Conservation (phyloP, 257 asterid genomes). For the Solanum clarkiae region DNA sequence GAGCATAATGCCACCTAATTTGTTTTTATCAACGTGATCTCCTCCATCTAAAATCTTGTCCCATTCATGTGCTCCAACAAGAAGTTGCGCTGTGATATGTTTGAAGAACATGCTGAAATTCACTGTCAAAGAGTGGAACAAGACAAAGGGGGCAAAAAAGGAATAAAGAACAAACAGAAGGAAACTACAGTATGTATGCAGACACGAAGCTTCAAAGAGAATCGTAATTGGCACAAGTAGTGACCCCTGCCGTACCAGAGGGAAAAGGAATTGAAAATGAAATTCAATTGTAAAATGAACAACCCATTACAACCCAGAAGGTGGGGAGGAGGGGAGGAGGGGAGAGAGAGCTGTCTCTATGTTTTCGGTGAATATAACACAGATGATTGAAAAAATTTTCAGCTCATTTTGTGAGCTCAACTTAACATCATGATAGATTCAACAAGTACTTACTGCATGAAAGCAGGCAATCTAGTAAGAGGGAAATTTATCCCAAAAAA, state of each 20-base stretch:
- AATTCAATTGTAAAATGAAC: background rate
- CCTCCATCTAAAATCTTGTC: constrained; percentile 31
- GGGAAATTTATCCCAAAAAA: background rate
- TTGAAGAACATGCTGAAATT: constrained; percentile 59
- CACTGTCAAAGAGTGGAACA: constrained; percentile 25
- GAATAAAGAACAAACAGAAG: background rate
- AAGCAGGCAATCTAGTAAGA: background rate
- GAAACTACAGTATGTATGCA: background rate
- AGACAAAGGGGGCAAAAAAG: constrained; percentile 3
- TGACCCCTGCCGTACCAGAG: background rate
- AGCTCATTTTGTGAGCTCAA: background rate
- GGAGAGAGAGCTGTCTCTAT: background rate
- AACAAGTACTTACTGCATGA: background rate
- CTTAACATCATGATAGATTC: background rate
- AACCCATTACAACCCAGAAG: background rate
- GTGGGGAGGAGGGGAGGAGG: background rate
- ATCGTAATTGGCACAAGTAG: background rate
- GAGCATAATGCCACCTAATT: constrained; percentile 23
- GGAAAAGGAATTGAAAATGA: background rate
- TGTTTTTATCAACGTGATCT: constrained; percentile 10
- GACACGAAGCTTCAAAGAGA: background rate
- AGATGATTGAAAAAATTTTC: background rate
- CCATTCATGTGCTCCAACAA: constrained; percentile 59
- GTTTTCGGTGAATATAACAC: background rate
- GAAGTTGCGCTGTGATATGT: constrained; percentile 57